phyloP scores from a whole-genome alignment of 805 yeast species.

The Brettanomyces bruxellensis region DNA sequence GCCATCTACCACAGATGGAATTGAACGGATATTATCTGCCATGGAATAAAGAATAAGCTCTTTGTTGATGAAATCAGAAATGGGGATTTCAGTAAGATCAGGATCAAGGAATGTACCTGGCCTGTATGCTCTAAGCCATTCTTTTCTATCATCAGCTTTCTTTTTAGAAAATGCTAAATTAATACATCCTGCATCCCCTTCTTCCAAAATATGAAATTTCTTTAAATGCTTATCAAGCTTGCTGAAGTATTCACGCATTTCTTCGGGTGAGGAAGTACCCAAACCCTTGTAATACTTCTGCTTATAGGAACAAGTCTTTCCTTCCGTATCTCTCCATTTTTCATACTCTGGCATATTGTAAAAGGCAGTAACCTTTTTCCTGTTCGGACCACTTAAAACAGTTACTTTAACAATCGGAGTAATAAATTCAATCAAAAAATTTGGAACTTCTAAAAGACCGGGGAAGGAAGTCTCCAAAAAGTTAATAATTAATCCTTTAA shows the following conservation, averaged over 20 bases:
- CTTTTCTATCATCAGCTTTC: constrained; percentile 94
- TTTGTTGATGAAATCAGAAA: constrained; percentile 88
- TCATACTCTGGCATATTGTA: constrained; percentile 96
- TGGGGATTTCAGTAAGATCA: constrained; percentile 65
- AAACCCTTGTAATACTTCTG: constrained; percentile 97
- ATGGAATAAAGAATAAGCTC: constrained; percentile 90
- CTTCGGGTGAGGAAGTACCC: constrained; percentile 84
- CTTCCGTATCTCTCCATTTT: constrained; percentile 81
- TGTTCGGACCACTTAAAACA: constrained; percentile 51
- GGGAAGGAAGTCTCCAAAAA: constrained; percentile 92
- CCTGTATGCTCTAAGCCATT: constrained; percentile 84
- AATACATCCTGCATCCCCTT: constrained; percentile 65
- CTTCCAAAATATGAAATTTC: constrained; percentile 71
- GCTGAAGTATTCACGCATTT: constrained; percentile 81
- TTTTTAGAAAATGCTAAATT: constrained; percentile 92
- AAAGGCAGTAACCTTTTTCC: constrained; percentile 53
- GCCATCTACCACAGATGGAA: constrained; percentile 91
- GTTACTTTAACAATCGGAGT: constrained; percentile 95
- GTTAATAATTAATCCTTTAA: constrained; percentile 89
- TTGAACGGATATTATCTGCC: constrained; percentile 94
- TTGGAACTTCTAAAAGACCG: constrained; percentile 83
- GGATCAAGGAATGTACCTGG: constrained; percentile 94
- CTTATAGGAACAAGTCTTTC: constrained; percentile 67
- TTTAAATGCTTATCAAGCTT: constrained; percentile 82
- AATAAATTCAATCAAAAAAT: constrained; percentile 85